These are phyloP conservation scores for Tubosaeta brunneosetosa DNA, from an alignment of 768 basidiomycete genomes.

Conservation along the genomic window DNA sequence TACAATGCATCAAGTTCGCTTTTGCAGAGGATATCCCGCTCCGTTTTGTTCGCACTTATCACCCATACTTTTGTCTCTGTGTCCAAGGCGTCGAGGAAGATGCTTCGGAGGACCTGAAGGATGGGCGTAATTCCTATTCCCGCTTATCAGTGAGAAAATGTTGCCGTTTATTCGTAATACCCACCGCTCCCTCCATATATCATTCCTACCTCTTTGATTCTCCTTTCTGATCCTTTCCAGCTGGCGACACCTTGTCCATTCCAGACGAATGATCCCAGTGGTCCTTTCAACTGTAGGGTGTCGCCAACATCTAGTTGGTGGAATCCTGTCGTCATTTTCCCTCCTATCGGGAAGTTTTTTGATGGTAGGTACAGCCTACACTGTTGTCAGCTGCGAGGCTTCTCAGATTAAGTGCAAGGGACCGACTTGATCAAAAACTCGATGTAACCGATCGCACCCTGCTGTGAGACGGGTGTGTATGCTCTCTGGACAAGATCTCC, in stretches of 20 bases:
- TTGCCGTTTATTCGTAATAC: slow-evolving; percentile 5
- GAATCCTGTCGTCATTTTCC: slow-evolving; percentile 49
- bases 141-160: not conserved
- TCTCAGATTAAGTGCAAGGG: not conserved
- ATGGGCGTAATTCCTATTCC: slow-evolving; percentile 50
- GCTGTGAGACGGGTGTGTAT: slow-evolving; percentile 54
- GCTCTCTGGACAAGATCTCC: slow-evolving; percentile 51
- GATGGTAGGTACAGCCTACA: slow-evolving; percentile 43
- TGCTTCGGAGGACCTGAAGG: slow-evolving; percentile 47
- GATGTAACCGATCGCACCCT: slow-evolving; percentile 40
- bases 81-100: slow-evolving; percentile 39
- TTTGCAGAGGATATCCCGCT: slow-evolving; percentile 48
- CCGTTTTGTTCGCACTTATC: slow-evolving; percentile 43
- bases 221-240: slow-evolving; percentile 33
- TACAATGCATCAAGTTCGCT: slow-evolving; percentile 43
- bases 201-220: slow-evolving; percentile 43
- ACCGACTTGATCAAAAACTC: slow-evolving; percentile 52
- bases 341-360: slow-evolving; percentile 37
- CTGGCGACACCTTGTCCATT: slow-evolving; percentile 36
- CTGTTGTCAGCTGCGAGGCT: slow-evolving; percentile 1
- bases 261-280: slow-evolving; percentile 55
- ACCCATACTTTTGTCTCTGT: slow-evolving; percentile 41
- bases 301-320: slow-evolving; percentile 46
- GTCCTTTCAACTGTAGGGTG: slow-evolving; percentile 53
- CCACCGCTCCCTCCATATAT: slow-evolving; percentile 54